Percentiles rank a stretch among this genome's conserved stretches.
Conservation (phyloP, 1,284 basidiomycete genomes). For the Ceratobasidium sp. region DNA sequence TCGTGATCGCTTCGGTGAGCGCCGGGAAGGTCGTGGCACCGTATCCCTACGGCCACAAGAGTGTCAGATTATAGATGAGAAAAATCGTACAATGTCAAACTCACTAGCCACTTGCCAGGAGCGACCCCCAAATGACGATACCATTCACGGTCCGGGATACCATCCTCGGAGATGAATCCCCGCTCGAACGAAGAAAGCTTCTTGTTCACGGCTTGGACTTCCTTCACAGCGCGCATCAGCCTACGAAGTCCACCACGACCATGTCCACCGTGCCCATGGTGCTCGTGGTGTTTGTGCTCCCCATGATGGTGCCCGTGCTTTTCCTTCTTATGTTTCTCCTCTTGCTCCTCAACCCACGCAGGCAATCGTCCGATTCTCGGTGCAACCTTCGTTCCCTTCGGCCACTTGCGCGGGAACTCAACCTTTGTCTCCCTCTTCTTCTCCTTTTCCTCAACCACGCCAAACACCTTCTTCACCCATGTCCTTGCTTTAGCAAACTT, state of each 20-base stretch:
- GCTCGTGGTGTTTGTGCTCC: slow-evolving; percentile 35
- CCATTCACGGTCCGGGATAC: slow-evolving; percentile 71
- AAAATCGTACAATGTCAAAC: not conserved
- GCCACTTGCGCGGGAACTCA: slow-evolving; percentile 22
- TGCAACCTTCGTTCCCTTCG: slow-evolving; percentile 19
- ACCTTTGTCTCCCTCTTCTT: not conserved
- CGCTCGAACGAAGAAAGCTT: slow-evolving; percentile 81
- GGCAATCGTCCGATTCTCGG: slow-evolving; percentile 42
- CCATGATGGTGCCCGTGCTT: slow-evolving; percentile 41
- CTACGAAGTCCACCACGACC: slow-evolving; percentile 44
- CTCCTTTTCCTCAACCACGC: slow-evolving; percentile 20
- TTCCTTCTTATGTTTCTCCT: slow-evolving; percentile 43
- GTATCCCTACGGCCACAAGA: slow-evolving; percentile 64
- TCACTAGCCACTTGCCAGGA: slow-evolving; percentile 26
- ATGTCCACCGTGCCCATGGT: slow-evolving; percentile 34
- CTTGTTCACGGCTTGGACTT: slow-evolving; percentile 74
- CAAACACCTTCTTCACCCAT: slow-evolving; percentile 43
- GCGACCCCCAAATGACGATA: slow-evolving; percentile 39
- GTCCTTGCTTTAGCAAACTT: slow-evolving; percentile 32
- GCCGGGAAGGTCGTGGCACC: slow-evolving; percentile 88
- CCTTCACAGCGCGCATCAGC: slow-evolving; percentile 61
- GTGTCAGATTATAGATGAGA: no score
- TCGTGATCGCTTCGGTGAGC: slow-evolving; percentile 80
- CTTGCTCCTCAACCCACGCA: slow-evolving; percentile 44
- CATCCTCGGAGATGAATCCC: slow-evolving; percentile 84